Base-by-base conservation (phyloP, 805 yeast species). In the Ogataea pilisensis region DNA sequence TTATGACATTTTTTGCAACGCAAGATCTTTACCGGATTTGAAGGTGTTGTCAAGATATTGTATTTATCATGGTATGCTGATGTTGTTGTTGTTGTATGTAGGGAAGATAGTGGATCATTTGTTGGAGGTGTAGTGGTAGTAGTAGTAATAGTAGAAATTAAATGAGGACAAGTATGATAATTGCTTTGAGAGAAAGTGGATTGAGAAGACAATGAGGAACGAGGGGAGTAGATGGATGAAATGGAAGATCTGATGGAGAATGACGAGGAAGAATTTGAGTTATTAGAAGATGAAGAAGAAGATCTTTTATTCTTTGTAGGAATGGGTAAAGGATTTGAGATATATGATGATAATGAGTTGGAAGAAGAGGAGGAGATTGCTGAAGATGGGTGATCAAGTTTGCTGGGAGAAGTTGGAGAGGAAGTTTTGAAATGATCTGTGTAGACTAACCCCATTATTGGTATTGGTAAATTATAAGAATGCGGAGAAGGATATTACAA, bases 1-100 rank as follows among this genome's bases (percentile, higher is more conserved):
- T 55, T 59, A 44, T 63, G 65, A 35, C 68, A 63, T 14, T 53
- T 41, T 32, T 53, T 50, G 40, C 68, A 63, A 20, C 65, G 44
- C 30, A 58, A 49, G n/a, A 60, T 43, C 13, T 44, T 45, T 17
- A 44, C 30, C 11, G 32, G 32, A 14, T 27, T 35, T 18, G 38
- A 13, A 6, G 31, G 38, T 6, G 38, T 28, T 34, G 24, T 36
- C 16, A 35, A 28, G 22, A 33, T 13, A 4, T 35, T 31, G 16
- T 33, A 19, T 14, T 35, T 31, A 16, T 36, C 38, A 22, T 30
- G 31, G n/a, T 37, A 25, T 12, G 28, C 18, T 2, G 31, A 9
- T 12, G 22, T 16, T n/a, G 24, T 18, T 27, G 29, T 29, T 36
- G 34, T 14, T 36, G 27, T 20, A n/a, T n/a, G n/a, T n/a, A n/a